phyloP scores from a whole-genome alignment of 257 asterid genomes.

The Oldenlandia corymbosa region DNA sequence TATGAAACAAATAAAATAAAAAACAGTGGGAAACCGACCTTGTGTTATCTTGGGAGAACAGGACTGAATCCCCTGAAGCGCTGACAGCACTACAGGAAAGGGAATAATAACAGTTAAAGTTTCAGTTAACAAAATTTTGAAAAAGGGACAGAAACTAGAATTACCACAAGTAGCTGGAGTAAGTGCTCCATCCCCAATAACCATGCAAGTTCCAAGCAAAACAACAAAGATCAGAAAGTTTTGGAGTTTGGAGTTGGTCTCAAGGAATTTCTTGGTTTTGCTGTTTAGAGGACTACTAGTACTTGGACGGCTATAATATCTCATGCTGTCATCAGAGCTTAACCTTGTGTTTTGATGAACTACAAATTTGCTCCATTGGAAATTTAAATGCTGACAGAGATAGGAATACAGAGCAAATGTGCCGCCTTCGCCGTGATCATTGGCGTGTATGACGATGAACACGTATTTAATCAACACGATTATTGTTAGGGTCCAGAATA shows the following conservation, averaged over 20 bases:
- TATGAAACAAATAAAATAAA: background rate
- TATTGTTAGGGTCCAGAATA: conserved; percentile 60
- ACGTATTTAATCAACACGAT: conserved; percentile 58
- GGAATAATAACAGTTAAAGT: background rate
- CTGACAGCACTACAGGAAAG: conserved; percentile 52
- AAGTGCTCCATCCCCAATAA: conserved; percentile 76
- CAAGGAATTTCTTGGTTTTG: conserved; percentile 45
- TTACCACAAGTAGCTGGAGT: conserved; percentile 79
- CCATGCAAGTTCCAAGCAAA: conserved; percentile 76
- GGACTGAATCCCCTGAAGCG: conserved; percentile 74
- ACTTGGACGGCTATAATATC: conserved; percentile 16
- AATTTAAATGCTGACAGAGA: conserved; percentile 43
- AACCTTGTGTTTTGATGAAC: conserved; percentile 33
- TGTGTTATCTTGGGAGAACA: conserved; percentile 55
- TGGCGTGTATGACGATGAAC: conserved; percentile 55
- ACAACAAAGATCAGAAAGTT: conserved; percentile 43
- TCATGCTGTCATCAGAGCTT: conserved; percentile 29
- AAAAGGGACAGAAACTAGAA: background rate
- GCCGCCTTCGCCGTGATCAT: conserved; percentile 85
- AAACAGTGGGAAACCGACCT: conserved; percentile 25
- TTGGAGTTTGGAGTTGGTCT: conserved; percentile 39
- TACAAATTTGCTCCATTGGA: conserved; percentile 40
- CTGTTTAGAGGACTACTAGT: conserved; percentile 36
- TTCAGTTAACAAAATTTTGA: background rate
- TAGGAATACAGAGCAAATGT: conserved; percentile 70